Conservation (phyloP, 2,329 filamentous ascomycete genomes). For the Coleophoma eucalyptorum region DNA sequence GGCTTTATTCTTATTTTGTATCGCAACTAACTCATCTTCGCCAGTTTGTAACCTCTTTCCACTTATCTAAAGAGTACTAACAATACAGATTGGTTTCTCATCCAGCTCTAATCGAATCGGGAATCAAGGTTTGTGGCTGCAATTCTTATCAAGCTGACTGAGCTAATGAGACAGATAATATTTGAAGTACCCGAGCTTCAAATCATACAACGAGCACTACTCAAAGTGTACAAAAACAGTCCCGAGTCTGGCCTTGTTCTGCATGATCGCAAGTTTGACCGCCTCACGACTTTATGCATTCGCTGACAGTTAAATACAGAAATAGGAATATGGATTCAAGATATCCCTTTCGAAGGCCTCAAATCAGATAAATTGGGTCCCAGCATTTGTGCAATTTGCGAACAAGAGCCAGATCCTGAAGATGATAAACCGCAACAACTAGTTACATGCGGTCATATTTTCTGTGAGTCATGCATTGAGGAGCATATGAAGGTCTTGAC, state of each 20-base stretch:
- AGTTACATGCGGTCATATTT: neutral
- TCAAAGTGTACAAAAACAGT: neutral
- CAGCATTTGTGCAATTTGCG: too few species aligned
- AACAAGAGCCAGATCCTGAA: too few species aligned
- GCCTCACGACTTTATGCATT: too few species aligned
- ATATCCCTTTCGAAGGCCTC: neutral
- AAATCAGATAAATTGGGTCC: too few species aligned
- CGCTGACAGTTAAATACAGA: neutral
- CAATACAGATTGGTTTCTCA: too few species aligned
- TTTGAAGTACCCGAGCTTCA: neutral
- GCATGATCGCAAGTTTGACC: neutral
- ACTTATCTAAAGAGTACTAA: too few species aligned
- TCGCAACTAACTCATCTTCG: neutral
- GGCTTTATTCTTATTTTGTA: neutral
- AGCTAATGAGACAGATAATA: neutral
- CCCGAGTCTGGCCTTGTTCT: neutral
- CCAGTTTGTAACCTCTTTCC: neutral
- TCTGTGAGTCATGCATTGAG: neutral
- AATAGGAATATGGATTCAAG: neutral
- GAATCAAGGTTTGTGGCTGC: neutral
- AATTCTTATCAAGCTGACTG: neutral
- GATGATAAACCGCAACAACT: neutral
- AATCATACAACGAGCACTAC: neutral
- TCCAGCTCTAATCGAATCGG: neutral
- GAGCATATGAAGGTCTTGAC: neutral